Base-by-base conservation (phyloP, 495 filamentous ascomycete species). In the Mytilinidion resinicola region DNA sequence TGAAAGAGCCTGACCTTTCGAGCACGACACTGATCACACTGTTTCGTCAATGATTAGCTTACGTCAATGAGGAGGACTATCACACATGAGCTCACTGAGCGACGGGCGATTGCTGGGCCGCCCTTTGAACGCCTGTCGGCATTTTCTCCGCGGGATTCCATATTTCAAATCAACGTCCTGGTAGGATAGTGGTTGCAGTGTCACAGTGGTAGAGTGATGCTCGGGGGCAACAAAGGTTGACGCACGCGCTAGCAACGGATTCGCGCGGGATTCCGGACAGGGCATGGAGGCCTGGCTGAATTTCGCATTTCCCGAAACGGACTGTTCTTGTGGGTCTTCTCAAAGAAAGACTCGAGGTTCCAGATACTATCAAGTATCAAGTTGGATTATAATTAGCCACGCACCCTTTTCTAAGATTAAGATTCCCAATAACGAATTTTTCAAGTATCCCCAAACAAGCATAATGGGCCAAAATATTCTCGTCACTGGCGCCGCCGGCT, bases 1-100 rank as follows among this genome's bases (percentile, higher is more conserved):
- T 21, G 3, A 30, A 4, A 43, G 25, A 19, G 17, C 58, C 9
- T 21, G 2, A 67, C 64, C 54, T 67, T 67, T 57, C 64, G 57
- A 48, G 48, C 15, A 34, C 64, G 76, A 49, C 76, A 79, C 64
- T 78, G 76, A 49, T 79, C 76, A 59, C 76, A 79, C 76, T 78
- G 55, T n/a, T 4, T 34, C 25, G 6, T 6, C 25, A 30, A 30
- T 30, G 25, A 30, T 30, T 30, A 30, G 25, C 25, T 30, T 6
- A 30, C 6, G 6, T 30, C 25, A 30, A 30, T 30, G 25, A 30
- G 3, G 25, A 30, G 6, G 25, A 30, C 3, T 30, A 30, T 30
- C 25, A 30, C 25, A 3, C 6, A 30, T 30, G 3, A 30, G 6
- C 25, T 6, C 25, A 30, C 25, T 3, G 25, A 30, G 25, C 25